These are phyloP conservation scores for Vaccinium vitisidaea DNA, from an alignment of 148 eudicot genomes.

Conservation along the genomic window DNA sequence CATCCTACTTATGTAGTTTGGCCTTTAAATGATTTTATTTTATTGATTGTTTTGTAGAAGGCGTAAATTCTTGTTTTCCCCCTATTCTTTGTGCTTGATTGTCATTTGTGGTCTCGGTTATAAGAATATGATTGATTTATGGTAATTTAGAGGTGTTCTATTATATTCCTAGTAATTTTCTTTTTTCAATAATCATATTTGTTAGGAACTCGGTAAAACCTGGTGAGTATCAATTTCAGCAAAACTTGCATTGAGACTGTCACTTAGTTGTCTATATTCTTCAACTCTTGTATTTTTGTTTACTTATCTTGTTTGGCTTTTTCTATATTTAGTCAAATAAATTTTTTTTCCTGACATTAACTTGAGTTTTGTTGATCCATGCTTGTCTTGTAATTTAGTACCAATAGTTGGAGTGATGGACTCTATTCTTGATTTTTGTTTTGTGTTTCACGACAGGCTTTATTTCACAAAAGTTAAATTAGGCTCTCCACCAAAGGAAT, in stretches of 20 bases:
- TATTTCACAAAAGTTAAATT: conserved; percentile 81
- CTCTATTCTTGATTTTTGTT: not conserved
- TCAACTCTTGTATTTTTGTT: conserved; percentile 6
- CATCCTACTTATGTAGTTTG: too few relatives aligned
- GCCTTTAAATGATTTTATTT: not conserved
- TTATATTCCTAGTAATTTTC: not conserved
- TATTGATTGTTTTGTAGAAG: not conserved
- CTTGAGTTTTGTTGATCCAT: not conserved
- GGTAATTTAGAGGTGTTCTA: not conserved
- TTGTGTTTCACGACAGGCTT: conserved; percentile 46
- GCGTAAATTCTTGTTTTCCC: not conserved
- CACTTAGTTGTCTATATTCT: conserved; percentile 8
- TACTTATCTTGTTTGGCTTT: not conserved
- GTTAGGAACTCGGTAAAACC: not conserved
- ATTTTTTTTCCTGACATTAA: not conserved
- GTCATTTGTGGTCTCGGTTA: not conserved
- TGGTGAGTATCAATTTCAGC: not conserved
- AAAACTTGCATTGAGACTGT: not conserved
- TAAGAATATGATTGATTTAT: not conserved
- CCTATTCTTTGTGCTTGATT: not conserved
- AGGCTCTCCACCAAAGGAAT: conserved; percentile 94
- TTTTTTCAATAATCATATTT: not conserved
- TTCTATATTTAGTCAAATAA: not conserved
- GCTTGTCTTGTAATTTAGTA: not conserved
- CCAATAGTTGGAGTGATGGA: not conserved